These are phyloP conservation scores for Rosa rugosa DNA, from an alignment of 306 rosid genomes.

Conservation along the genomic window DNA sequence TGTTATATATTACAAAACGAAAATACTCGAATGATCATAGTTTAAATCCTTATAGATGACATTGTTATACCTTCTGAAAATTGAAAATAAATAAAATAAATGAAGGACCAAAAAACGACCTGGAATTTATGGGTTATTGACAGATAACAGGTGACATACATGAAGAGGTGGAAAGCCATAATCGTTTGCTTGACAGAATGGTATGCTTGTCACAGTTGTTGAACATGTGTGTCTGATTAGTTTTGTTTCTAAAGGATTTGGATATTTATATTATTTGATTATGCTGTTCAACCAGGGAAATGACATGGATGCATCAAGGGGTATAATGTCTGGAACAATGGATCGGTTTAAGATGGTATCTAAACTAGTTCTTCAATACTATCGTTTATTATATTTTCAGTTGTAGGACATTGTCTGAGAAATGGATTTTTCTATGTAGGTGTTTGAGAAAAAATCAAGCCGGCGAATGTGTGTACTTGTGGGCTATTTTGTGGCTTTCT, in stretches of 20 bases:
- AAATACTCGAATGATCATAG: background rate
- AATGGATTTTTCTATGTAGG: constrained; percentile 49
- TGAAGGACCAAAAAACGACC: background rate
- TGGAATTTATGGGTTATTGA: constrained; percentile 16
- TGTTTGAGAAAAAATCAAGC: constrained; percentile 80
- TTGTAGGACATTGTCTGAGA: constrained; percentile 16
- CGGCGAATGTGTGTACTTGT: constrained; percentile 70
- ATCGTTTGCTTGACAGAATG: constrained; percentile 76
- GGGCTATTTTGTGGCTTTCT: constrained; percentile 58
- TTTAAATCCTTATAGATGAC: constrained; percentile 6
- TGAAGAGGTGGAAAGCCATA: constrained; percentile 90
- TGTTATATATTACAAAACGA: background rate
- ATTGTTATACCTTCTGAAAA: background rate
- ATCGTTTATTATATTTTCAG: constrained; percentile 17
- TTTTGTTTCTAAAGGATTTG: background rate
- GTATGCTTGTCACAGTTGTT: constrained; percentile 42
- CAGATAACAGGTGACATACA: constrained; percentile 98
- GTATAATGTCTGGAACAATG: constrained; percentile 93
- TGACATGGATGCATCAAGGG: constrained; percentile 90
- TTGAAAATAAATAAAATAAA: background rate
- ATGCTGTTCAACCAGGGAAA: constrained; percentile 58
- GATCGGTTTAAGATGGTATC: constrained; percentile 87
- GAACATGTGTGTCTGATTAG: background rate
- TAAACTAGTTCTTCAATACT: constrained; percentile 3
- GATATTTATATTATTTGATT: constrained; percentile 17